These are phyloP conservation scores for Leptosphaerulina australis DNA, from an alignment of 2,329 filamentous ascomycete genomes.

Conservation along the genomic window DNA sequence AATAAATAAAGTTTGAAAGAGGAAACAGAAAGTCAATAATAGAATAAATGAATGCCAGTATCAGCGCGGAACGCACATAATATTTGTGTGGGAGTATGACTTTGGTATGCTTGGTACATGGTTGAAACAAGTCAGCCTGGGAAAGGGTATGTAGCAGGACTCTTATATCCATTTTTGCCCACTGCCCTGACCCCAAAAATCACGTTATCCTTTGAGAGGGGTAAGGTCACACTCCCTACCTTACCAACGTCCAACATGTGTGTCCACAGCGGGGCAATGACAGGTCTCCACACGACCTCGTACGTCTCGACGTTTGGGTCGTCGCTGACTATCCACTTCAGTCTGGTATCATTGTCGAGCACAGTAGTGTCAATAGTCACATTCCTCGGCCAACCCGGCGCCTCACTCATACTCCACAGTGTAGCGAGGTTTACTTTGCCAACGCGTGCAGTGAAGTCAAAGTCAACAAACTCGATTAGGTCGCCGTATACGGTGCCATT, in stretches of 20 bases:
- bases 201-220: conserved; percentile 63
- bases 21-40: neutral
- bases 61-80: too few species aligned
- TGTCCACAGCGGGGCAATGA: conserved; percentile 59
- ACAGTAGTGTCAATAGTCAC: conserved; percentile 56
- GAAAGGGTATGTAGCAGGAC: conserved; percentile 56
- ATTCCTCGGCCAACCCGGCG: conserved; percentile 58
- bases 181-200: conserved; percentile 63
- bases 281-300: conserved; percentile 63
- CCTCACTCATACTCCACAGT: conserved; percentile 61
- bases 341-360: conserved; percentile 57
- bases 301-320: conserved; percentile 55
- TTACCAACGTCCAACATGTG: conserved; percentile 57
- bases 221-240: conserved; percentile 53
- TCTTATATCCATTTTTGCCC: conserved; percentile 58
- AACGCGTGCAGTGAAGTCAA: conserved; percentile 60
- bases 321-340: conserved; percentile 56
- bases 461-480: conserved; percentile 63
- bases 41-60: too few species aligned
- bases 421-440: conserved; percentile 62
- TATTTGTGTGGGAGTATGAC: too few species aligned
- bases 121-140: conserved; percentile 30
- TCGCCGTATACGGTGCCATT: conserved; percentile 63
- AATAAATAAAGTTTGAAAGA: conserved; percentile 1
- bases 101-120: neutral